Evolutionary conservation across 164 flowering plant genomes (phyloP).

Genomic region (Piper betle): DNA sequence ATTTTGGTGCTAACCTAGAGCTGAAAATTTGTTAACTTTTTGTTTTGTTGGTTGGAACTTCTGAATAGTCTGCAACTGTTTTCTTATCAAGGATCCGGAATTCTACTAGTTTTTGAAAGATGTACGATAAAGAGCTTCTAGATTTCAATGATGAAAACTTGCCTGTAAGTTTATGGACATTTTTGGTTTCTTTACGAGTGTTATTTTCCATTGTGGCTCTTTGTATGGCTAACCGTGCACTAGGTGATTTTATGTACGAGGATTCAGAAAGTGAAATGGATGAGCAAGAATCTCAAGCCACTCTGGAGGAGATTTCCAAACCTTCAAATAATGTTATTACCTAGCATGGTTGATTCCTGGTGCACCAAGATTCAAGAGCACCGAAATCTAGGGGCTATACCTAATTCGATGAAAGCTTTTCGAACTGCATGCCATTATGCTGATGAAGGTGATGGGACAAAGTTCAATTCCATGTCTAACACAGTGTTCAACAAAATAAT

Average conservation of each 20-base stretch:
- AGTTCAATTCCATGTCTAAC: slow-evolving; percentile 59
- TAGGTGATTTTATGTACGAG: slow-evolving; percentile 3
- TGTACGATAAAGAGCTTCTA: slow-evolving; percentile 71
- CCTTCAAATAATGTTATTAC: slow-evolving; percentile 42
- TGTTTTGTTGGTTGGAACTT: no score
- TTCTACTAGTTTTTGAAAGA: slow-evolving; percentile 71
- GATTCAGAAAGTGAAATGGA: slow-evolving; percentile 15
- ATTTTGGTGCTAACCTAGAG: no score
- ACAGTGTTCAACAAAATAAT: slow-evolving; percentile 80
- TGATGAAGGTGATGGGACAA: slow-evolving; percentile 37
- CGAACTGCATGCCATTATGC: slow-evolving; percentile 87
- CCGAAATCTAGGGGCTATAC: slow-evolving; percentile 46
- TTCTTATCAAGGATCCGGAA: slow-evolving; percentile 66
- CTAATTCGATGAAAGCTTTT: slow-evolving; percentile 62
- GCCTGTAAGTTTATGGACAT: slow-evolving; percentile 39
- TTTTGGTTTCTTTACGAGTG: neutral
- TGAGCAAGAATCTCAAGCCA: slow-evolving; percentile 7
- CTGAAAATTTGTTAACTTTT: no score
- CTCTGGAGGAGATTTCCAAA: slow-evolving; percentile 20
- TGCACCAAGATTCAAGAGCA: slow-evolving; percentile 32
- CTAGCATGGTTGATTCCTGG: slow-evolving; percentile 82
- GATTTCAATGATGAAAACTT: slow-evolving; percentile 55
- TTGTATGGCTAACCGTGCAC: neutral
- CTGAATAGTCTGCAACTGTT: neutral
- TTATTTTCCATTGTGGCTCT: neutral